Percentiles rank a stretch among this genome's conserved stretches.
Conservation (phyloP, 148 eudicot genomes). For the Vaccinium corymbosum region DNA sequence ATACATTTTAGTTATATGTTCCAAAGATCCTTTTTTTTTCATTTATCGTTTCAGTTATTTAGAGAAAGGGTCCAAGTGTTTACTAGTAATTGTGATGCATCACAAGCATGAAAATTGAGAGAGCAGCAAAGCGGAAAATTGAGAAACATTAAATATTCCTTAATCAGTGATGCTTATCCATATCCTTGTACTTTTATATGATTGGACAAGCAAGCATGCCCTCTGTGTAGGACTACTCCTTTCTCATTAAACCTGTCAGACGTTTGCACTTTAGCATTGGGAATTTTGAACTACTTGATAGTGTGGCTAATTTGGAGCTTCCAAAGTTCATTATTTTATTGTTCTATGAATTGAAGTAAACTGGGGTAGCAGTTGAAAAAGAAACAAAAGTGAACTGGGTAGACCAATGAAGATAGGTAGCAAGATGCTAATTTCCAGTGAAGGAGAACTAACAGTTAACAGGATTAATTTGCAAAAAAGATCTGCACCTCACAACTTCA, state of each 20-base stretch:
- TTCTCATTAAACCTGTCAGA: neutral
- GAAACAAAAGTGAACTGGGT: neutral
- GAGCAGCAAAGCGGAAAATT: neutral
- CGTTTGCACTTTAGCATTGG: neutral
- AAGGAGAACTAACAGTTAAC: neutral
- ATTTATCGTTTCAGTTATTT: neutral
- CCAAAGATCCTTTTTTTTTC: neutral
- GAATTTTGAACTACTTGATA: neutral
- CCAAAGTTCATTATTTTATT: neutral
- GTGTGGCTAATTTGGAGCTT: neutral
- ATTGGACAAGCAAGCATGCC: neutral
- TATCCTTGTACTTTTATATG: neutral
- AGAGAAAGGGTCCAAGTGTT: neutral
- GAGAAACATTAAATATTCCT: neutral
- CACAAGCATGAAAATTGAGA: neutral
- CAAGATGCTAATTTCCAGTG: neutral
- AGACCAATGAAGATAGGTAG: neutral
- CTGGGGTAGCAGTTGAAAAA: neutral
- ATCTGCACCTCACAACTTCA: neutral
- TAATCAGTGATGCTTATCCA: neutral
- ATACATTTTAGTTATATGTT: neutral
- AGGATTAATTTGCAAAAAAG: neutral
- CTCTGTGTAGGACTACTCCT: neutral
- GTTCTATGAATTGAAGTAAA: neutral
- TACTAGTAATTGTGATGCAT: neutral